phyloP scores from a whole-genome alignment of 208 protist genomes.

The Leishmania martiniquensis region DNA sequence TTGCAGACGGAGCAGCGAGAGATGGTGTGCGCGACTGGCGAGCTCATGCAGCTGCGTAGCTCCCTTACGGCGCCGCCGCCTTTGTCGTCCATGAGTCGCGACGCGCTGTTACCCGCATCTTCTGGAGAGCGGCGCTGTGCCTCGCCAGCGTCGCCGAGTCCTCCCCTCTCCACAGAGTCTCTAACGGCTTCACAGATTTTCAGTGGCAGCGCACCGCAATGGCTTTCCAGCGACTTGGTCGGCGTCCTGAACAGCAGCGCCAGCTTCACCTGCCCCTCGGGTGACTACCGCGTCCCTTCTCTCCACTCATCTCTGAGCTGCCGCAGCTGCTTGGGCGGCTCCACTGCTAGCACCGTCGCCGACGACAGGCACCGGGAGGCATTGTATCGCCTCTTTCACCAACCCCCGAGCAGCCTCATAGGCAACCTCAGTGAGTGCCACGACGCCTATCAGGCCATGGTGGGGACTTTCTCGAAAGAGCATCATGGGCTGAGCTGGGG shows the following conservation, averaged over 20 bases:
- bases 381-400: conserved; percentile 30
- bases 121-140: not conserved
- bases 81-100: not conserved
- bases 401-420: conserved; percentile 29
- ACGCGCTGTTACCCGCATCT: not conserved
- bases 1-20: conserved; percentile 6
- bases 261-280: conserved; percentile 13
- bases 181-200: not conserved
- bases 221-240: conserved; percentile 3
- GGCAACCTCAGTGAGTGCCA: conserved; percentile 14
- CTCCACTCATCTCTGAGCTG: not conserved
- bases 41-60: not conserved
- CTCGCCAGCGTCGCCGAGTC: not conserved
- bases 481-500: conserved; percentile 29
- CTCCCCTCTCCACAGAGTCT: conserved; percentile 10
- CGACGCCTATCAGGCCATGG: conserved; percentile 23
- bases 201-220: conserved; percentile 1
- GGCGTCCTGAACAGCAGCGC: conserved; percentile 3
- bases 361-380: conserved; percentile 23
- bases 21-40: conserved; percentile 1
- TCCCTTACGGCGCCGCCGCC: not conserved
- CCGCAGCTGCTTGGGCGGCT: not conserved
- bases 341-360: not conserved
- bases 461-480: conserved; percentile 18
- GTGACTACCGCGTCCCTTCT: not conserved